Base-by-base conservation (phyloP, 83 land plant species). In the Picea abies region DNA sequence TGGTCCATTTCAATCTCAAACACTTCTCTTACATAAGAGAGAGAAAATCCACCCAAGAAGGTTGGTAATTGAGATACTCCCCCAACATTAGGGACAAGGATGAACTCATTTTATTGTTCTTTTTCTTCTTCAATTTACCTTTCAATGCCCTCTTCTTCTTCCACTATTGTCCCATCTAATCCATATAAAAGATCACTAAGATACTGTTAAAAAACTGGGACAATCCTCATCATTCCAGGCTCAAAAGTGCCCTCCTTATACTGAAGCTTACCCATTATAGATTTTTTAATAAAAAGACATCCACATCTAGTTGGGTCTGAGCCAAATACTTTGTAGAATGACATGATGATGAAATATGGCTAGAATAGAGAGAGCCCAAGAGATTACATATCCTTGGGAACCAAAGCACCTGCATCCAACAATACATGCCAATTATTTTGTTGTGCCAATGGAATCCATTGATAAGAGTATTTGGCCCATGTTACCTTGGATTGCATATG, bases 391-490 rank as follows among this genome's bases (percentile, higher is more conserved):
- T 96, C 99, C 83, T 96, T 96, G 14, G 99, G 99, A 70, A 96
- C 99, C 79, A 94, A 84, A 37, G 99, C 90, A 11, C 98, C 97
- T 5, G 97, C 99, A 92, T 96, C 99, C 37, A 96, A 90, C 79
- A 94, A 85, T 1, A 94, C 97, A 88, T 96, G 96, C 99, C 99
- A 96, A 70, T 92, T 87, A 79, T 96, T 94, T 86, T 95, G 93
- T 81, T 96, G 96, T 26, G 97, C 99, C 49, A 94, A 84, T 3
- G 99, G 90, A 96, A 96, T 96, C 99, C 99, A 96, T 81, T 96
- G 97, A 79, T 93, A 95, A 0, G 99, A 96, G 63, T 96, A 96
- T 86, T 96, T 96, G 0, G 98, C 90, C 12, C 99, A 96, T 17
- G 94, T 95, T 39, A 96, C 93, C 41, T 96, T 88, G 12, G 96